Conservation (phyloP, 1,139 yeast species). For the Chernovozyma sophiae-reginae region DNA sequence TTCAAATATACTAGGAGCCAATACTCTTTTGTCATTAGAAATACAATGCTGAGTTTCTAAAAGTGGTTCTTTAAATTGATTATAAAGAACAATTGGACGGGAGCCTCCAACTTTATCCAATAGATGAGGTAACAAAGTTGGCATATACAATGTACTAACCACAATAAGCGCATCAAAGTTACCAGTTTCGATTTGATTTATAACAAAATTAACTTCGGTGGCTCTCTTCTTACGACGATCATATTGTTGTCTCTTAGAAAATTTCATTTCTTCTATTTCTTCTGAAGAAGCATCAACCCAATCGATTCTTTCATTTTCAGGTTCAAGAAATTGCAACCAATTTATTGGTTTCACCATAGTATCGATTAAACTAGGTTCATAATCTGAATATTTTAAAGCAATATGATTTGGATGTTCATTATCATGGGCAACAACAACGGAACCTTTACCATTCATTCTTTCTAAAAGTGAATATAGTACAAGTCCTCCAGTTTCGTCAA, state of each 20-base stretch:
- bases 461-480: conserved; percentile 81
- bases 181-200: conserved; percentile 46
- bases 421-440: conserved; percentile 76
- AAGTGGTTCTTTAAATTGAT: conserved; percentile 74
- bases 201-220: conserved; percentile 47
- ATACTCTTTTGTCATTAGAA: conserved; percentile 59
- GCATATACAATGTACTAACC: conserved; percentile 68
- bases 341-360: conserved; percentile 65
- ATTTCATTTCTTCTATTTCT: conserved; percentile 52
- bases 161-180: conserved; percentile 76
- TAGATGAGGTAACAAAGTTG: conserved; percentile 58
- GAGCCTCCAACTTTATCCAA: conserved; percentile 78
- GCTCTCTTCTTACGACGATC: conserved; percentile 61
- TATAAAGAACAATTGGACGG: conserved; percentile 77
- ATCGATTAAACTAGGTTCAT: conserved; percentile 48
- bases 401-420: conserved; percentile 87
- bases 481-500: conserved; percentile 91
- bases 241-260: conserved; percentile 63
- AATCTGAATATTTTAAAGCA: conserved; percentile 63
- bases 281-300: conserved; percentile 50
- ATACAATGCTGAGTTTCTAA: conserved; percentile 69
- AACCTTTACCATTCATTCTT: conserved; percentile 82
- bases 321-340: conserved; percentile 78
- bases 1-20: conserved; percentile 83
- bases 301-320: conserved; percentile 55